Evolutionary conservation across 495 filamentous ascomycete genomes (phyloP), one percentile per base, ranked within the genome.

Genomic region (Penicillium nucicola): DNA sequence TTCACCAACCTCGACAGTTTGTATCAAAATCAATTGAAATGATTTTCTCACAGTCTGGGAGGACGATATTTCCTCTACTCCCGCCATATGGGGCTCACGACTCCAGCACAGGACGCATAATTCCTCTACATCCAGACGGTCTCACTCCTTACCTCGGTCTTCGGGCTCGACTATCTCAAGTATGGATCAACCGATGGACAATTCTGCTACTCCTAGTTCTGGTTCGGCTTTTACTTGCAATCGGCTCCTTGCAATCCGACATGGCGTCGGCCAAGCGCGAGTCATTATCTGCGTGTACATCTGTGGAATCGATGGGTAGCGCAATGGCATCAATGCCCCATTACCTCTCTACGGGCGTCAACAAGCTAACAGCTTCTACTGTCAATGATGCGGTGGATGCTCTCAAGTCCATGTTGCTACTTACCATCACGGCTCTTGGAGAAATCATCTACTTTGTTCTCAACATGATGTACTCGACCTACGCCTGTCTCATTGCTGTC

Each of bases 101-200:
- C 28, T 67, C 69, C 11, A 65, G 62, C 35, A 58, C 56, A 30
- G 66, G 66, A 1, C 61, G 57, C 9, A 63, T 66, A 17, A 58
- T 65, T 25, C 60, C 64, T 17, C 50, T 66, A 5, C 64, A 74
- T 53, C 84, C 92, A 30, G 92, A 97, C 66, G 81, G 92, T 51
- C 81, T 95, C 60, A 98, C 90, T 41, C 95, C 93, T 23, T 97
- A 97, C 62, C 86, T 98, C 28, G 93, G 92, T 45, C 79, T 95
- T 56, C 84, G 85, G 54, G 87, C 93, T 50, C 83, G 91, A 51
- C 78, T 97, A 35, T 98, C 93, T 23, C 93, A 98, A 76, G 75
- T 90, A 62, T 96, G 91, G 90, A 86, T 97, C 76, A 97, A 97
- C 77, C 79, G 87, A 70, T 98, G 95, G 95, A 97, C 93, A 34